Percentiles rank a stretch among this genome's conserved stretches.
Conservation (phyloP, 106 monocot species). For the Apostasia ramifera region DNA sequence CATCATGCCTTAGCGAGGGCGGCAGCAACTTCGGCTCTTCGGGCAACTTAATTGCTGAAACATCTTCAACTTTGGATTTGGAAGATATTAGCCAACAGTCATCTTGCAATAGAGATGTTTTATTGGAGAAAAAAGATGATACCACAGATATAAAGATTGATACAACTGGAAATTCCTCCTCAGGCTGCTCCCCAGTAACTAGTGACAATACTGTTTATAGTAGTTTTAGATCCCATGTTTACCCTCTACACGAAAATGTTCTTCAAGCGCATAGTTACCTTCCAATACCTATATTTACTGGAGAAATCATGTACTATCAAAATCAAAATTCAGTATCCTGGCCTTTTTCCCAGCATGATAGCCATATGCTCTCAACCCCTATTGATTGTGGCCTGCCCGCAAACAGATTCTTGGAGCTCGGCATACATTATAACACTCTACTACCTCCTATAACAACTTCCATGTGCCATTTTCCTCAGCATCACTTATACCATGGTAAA, state of each 20-base stretch:
- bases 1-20: conserved; percentile 59
- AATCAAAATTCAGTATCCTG: conserved; percentile 32
- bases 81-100: conserved; percentile 61
- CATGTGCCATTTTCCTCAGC: conserved; percentile 10
- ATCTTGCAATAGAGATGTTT: conserved; percentile 7
- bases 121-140: background rate
- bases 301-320: conserved; percentile 30
- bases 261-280: conserved; percentile 25
- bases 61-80: conserved; percentile 75
- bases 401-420: conserved; percentile 26
- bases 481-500: conserved; percentile 10
- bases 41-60: conserved; percentile 45
- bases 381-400: conserved; percentile 40
- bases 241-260: conserved; percentile 15
- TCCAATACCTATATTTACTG: conserved; percentile 28
- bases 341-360: conserved; percentile 45
- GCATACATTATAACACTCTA: conserved; percentile 29
- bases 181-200: background rate
- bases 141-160: conserved; percentile 1
- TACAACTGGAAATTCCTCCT: conserved; percentile 11
- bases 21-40: conserved; percentile 54
- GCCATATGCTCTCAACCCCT: conserved; percentile 32
- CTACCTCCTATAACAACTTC: conserved; percentile 19
- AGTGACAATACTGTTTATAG: conserved; percentile 12
- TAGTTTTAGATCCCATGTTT: conserved; percentile 17